Evolutionary conservation across 2,329 filamentous ascomycete genomes (phyloP), one percentile per base, ranked within the genome.

Genomic region (Xylogone sp.): DNA sequence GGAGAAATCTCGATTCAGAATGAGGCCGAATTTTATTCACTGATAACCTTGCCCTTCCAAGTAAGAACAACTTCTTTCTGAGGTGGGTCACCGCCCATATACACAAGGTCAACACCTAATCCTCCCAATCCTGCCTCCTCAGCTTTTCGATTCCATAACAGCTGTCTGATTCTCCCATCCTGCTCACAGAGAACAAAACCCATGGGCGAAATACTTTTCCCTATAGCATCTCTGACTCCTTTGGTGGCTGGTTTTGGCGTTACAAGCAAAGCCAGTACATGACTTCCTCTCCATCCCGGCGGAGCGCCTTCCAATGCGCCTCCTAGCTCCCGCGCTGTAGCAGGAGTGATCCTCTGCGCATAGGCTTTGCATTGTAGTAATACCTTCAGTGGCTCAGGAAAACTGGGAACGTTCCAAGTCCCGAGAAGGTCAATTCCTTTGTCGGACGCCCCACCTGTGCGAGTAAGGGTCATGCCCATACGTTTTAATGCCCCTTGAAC

Each of bases 241-340:
- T 83, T 87, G 0, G 91, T 96, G 27, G 90, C 87, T 49, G 83
- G 75, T 54, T 78, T 75, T 56, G 85, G 82, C 3, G 83, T 79
- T 21, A 88, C 86, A 49, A 97, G 69, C 16, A 96, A 63, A 0
- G 83, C 92, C 29, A 96, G 66, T 5, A 88, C 83, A 13, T 79
- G 76, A 1, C 74, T 66, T 0, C 79, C 81, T 49, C 83, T 75
- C 88, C 88, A 96, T 0, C 85, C 86, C 0, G 78, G 71, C 1
- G 90, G 91, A 6, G 88, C 87, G 12, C 83, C 84, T 1, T 77
- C 76, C 62, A 94, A 87, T 0, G 90, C 82, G 3, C 93, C 93
- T 64, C 90, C 88, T 2, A 93, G 76, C 70, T 93, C 88, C n/a
- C 88, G 80, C 8, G 90, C 71, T 45, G 83, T 72, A 27, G 76